Evolutionary conservation across 2,329 filamentous ascomycete genomes (phyloP).

Genomic region (Cytospora chrysosperma): DNA sequence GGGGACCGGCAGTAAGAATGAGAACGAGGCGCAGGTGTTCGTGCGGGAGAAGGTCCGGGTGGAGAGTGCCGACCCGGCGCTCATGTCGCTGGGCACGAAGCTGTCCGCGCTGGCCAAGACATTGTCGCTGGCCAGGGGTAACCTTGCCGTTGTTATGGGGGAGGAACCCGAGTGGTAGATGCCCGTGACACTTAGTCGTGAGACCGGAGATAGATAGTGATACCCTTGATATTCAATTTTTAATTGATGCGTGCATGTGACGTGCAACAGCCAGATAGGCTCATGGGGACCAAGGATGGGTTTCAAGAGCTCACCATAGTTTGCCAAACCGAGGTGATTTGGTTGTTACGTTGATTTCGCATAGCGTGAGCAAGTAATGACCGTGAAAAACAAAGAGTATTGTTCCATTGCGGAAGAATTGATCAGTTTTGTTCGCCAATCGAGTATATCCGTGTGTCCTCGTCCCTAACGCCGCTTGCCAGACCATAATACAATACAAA

Average conservation of each 20-base stretch:
- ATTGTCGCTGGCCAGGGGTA: conserved; percentile 66
- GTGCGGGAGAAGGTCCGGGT: conserved; percentile 89
- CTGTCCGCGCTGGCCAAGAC: conserved; percentile 74
- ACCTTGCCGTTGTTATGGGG: conserved; percentile 77
- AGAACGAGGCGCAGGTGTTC: conserved; percentile 67
- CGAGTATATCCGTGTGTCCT: neutral
- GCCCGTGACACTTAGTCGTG: neutral
- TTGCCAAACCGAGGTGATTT: neutral
- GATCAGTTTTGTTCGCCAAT: neutral
- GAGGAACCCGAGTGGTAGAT: conserved; percentile 43
- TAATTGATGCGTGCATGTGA: neutral
- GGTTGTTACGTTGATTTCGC: neutral
- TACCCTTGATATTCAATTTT: conserved; percentile 20
- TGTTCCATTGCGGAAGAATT: neutral
- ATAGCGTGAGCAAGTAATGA: neutral
- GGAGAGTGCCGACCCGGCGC: conserved; percentile 82
- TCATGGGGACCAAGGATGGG: neutral
- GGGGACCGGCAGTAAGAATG: neutral
- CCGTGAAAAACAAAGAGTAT: too few relatives aligned
- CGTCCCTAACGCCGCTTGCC: neutral
- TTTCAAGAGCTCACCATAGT: neutral
- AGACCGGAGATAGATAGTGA: neutral
- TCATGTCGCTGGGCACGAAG: conserved; percentile 83
- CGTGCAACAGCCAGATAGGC: neutral
- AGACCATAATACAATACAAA: neutral